These are phyloP conservation scores for Polyrhizophydium stewartii DNA, from an alignment of 371 early-diverging fungal genomes.

Conservation along the genomic window DNA sequence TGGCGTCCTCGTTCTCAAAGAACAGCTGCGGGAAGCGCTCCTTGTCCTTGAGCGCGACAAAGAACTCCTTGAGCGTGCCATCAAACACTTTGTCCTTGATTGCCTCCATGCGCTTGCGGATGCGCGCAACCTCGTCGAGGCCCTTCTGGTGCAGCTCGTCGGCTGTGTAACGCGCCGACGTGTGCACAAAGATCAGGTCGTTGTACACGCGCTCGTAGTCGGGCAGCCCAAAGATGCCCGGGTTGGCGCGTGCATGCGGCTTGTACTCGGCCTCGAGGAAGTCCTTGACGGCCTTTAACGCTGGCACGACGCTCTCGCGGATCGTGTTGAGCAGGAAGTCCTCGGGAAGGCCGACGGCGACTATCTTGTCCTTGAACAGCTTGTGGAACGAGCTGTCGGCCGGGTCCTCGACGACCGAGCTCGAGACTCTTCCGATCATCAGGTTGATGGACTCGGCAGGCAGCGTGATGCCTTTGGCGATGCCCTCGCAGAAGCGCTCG, in stretches of 20 bases:
- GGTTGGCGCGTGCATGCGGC: slow-evolving; percentile 23
- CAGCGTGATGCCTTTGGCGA: slow-evolving; percentile 14
- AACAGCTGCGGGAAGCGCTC: too few species aligned
- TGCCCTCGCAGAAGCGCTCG: slow-evolving; percentile 19
- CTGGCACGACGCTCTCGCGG: slow-evolving; percentile 14
- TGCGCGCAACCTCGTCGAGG: too few species aligned
- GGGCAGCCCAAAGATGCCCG: too few species aligned
- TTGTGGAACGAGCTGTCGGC: slow-evolving; percentile 9
- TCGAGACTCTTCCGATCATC: slow-evolving; percentile 15
- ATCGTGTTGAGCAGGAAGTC: slow-evolving; percentile 15
- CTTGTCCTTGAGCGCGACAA: too few species aligned
- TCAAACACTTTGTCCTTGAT: too few species aligned
- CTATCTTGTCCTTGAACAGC: slow-evolving; percentile 8
- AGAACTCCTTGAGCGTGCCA: too few species aligned
- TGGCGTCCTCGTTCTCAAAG: slow-evolving; percentile 17
- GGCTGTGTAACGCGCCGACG: too few species aligned
- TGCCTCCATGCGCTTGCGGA: too few species aligned
- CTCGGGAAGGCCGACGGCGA: slow-evolving; percentile 11
- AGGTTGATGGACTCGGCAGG: slow-evolving; percentile 14
- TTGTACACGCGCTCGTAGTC: too few species aligned
- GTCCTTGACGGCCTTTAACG: slow-evolving; percentile 13
- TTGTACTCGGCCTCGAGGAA: slow-evolving; percentile 31
- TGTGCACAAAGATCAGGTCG: too few species aligned
- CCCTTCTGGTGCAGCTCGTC: too few species aligned
- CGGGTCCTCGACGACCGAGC: slow-evolving; percentile 10